Conservation (phyloP, 371 early-diverging fungal species). For the Dichotomocladium elegans region DNA sequence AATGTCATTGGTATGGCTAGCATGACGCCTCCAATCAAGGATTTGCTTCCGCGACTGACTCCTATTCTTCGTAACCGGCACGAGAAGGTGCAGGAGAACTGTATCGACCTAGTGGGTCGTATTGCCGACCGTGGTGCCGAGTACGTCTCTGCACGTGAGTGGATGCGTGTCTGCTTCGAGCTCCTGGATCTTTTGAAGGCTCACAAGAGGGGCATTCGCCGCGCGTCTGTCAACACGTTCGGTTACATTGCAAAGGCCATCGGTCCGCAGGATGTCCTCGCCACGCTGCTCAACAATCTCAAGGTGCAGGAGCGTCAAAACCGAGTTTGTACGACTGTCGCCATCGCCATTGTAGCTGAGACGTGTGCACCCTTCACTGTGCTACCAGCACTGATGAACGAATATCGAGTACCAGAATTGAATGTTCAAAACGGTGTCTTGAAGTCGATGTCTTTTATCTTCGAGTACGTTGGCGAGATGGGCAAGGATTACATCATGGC, state of each 20-base stretch:
- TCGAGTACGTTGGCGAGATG: slow-evolving; percentile 97
- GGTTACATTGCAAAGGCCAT: slow-evolving; percentile 99
- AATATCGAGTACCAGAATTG: slow-evolving; percentile 96
- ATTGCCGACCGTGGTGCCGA: slow-evolving; percentile 98
- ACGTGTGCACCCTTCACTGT: slow-evolving; percentile 97
- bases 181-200: slow-evolving; percentile 94
- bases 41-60: slow-evolving; percentile 92
- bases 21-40: slow-evolving; percentile 98
- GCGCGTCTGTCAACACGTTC: slow-evolving; percentile 95
- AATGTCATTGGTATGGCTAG: slow-evolving; percentile 96
- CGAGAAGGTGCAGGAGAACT: slow-evolving; percentile 95
- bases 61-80: slow-evolving; percentile 97
- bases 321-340: slow-evolving; percentile 97
- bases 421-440: slow-evolving; percentile 98
- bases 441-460: slow-evolving; percentile 91
- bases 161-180: slow-evolving; percentile 99
- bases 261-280: slow-evolving; percentile 98
- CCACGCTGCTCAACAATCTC: slow-evolving; percentile 94
- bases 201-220: slow-evolving; percentile 92
- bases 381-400: slow-evolving; percentile 96
- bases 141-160: slow-evolving; percentile 95
- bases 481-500: slow-evolving; percentile 96
- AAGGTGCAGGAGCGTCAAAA: slow-evolving; percentile 98
- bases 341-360: slow-evolving; percentile 91
- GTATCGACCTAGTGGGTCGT: slow-evolving; percentile 92